phyloP scores from a whole-genome alignment of 257 asterid species.

The Przewalskia tangutica region DNA sequence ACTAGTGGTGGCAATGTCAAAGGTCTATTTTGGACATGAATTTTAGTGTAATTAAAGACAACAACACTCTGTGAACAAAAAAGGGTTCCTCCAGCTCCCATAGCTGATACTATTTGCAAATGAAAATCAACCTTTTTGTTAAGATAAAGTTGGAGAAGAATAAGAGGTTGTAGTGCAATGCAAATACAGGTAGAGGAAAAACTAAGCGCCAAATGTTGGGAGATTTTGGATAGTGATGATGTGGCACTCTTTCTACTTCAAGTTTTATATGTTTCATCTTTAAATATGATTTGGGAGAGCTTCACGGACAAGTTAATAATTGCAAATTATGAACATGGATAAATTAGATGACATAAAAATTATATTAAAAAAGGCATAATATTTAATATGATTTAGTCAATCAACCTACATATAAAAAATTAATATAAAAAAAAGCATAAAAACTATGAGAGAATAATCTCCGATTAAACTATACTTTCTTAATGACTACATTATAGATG shows the following conservation, averaged over 20 bases:
- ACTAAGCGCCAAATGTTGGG: conserved; percentile 19
- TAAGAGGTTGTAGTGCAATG: conserved; percentile 4
- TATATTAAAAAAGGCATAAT: too few species aligned
- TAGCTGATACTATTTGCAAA: conserved; percentile 8
- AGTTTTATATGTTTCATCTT: background rate
- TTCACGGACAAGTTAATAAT: too few species aligned
- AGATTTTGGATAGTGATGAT: conserved; percentile 2
- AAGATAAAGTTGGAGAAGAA: conserved; percentile 6
- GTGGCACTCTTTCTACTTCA: conserved; percentile 20
- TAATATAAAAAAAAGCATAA: too few species aligned
- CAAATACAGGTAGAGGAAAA: conserved; percentile 1
- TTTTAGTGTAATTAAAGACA: conserved; percentile 12
- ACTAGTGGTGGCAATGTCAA: conserved; percentile 4
- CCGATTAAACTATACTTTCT: too few species aligned
- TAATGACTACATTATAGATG: too few species aligned
- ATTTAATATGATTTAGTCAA: too few species aligned
- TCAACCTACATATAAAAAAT: too few species aligned
- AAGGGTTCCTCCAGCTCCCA: conserved; percentile 30
- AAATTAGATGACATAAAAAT: too few species aligned
- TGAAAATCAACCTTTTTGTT: conserved; percentile 3
- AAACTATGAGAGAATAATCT: too few species aligned
- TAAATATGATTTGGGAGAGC: background rate
- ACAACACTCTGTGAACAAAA: conserved; percentile 27
- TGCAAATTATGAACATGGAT: too few species aligned
- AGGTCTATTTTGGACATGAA: conserved; percentile 18